A percentile compares a stretch with the other conserved stretches of the same genome.
Evolutionary conservation across 768 basidiomycete genomes (phyloP).

Genomic region (Sporobolomyces pararoseus): DNA sequence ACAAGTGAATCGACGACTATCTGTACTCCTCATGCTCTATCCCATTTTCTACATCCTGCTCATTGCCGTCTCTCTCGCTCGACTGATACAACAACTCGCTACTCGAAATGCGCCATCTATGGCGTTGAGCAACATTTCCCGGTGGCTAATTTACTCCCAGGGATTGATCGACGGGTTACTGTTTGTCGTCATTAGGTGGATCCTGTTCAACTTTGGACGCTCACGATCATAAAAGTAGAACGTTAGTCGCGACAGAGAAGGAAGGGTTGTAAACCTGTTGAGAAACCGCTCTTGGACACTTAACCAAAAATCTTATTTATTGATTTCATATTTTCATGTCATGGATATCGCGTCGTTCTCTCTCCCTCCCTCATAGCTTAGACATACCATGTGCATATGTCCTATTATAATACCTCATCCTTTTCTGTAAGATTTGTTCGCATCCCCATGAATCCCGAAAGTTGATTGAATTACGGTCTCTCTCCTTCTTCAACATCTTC

Average conservation of each 20-base stretch:
- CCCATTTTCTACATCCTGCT: slow-evolving; percentile 31
- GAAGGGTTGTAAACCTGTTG: too few relatives aligned
- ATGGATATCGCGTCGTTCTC: too few relatives aligned
- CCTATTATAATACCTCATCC: too few relatives aligned
- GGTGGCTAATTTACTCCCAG: slow-evolving; percentile 20
- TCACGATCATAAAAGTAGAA: not conserved
- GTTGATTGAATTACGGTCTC: too few relatives aligned
- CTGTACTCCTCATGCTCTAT: slow-evolving; percentile 28
- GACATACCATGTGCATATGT: too few relatives aligned
- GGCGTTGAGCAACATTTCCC: not conserved
- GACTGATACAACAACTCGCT: slow-evolving; percentile 16
- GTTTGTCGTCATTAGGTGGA: slow-evolving; percentile 5
- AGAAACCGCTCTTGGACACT: too few relatives aligned
- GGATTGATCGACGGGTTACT: slow-evolving; percentile 27
- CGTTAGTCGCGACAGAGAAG: too few relatives aligned
- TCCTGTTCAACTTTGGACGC: slow-evolving; percentile 12
- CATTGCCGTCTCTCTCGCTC: slow-evolving; percentile 29
- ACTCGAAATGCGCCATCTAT: not conserved
- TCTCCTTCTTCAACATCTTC: not conserved
- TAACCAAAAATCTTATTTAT: too few relatives aligned
- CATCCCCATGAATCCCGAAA: too few relatives aligned
- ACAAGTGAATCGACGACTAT: slow-evolving; percentile 30
- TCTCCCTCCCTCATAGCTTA: too few relatives aligned
- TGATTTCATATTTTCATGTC: too few relatives aligned
- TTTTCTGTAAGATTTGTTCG: too few relatives aligned